Evolutionary conservation across 2,329 filamentous ascomycete species (phyloP), one percentile per base, ranked within the genome.

Genomic region (Neonectria faginata): DNA sequence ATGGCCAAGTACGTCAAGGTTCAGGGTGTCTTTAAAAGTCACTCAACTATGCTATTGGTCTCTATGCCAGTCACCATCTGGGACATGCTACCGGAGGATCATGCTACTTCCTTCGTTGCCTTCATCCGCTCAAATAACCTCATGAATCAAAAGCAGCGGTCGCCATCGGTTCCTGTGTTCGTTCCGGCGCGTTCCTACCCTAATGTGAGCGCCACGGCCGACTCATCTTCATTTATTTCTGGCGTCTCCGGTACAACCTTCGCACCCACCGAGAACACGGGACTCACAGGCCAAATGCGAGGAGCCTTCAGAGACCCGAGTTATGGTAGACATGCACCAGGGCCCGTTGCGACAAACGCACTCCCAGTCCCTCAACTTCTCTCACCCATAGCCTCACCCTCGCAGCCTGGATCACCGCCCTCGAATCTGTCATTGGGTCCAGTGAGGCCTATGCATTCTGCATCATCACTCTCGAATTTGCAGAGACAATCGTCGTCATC

Each of bases 1-100:
- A 77, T 89, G 60, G 86, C 86, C 45, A 88, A 85, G 68, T 85
- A 88, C 66, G 86, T 88, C 74, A 87, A 87, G 70, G 83, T 89
- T 6, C 86, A 89, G 69, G 86, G 86, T 9, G 82, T 88, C 1
- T 89, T 88, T 75, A 87, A 87, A 70, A 89, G 86, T 54, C 85
- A 88, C 69, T 89, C 87, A 0, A 89, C 85, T 0, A 75, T 89
- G 45, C 79, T 89, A 6, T 75, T 89, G 7, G 75, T 89, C 3
- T 89, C 87, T 0, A 79, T 89, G 72, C 87, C 87, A 0, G 83
- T 89, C 11, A 85, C 85, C 76, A 79, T 89, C 3, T 89, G 87
- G 87, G 84, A 88, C 67, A 76, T 89, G 47, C 78, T 89, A 0
- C 86, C 86, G 0, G 86, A 88, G 39, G 81, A 88, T 56, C 82